Conservation (phyloP, 306 rosid genomes). For the Corylus americana region DNA sequence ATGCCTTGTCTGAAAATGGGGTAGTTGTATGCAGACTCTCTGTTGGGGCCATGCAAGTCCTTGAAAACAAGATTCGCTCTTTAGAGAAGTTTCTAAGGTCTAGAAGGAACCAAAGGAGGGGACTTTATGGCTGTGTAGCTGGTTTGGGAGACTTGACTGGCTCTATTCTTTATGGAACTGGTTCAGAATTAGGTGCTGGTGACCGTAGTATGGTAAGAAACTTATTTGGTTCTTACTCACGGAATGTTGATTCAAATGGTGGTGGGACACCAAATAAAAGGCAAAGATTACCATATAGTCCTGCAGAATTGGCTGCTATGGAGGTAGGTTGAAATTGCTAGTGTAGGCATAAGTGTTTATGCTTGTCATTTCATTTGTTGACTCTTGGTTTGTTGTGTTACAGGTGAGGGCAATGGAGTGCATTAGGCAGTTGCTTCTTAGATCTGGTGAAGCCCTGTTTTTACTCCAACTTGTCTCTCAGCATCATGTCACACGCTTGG, state of each 20-base stretch:
- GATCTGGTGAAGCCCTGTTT: conserved; percentile 90
- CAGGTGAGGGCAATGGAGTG: conserved; percentile 99
- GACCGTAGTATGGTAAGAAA: conserved; percentile 85
- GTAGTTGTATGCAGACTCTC: conserved; percentile 81
- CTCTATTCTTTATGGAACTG: conserved; percentile 81
- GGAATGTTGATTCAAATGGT: conserved; percentile 69
- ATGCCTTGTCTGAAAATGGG: conserved; percentile 59
- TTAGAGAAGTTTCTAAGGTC: conserved; percentile 84
- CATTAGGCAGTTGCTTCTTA: conserved; percentile 88
- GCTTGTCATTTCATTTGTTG: conserved; percentile 25
- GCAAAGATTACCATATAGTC: conserved; percentile 88
- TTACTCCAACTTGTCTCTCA: conserved; percentile 96
- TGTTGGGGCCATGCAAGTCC: conserved; percentile 85
- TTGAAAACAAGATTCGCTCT: conserved; percentile 79
- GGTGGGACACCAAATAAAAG: conserved; percentile 72
- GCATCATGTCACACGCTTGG: conserved; percentile 87
- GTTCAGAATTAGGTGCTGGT: conserved; percentile 73
- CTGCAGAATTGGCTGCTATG: conserved; percentile 98
- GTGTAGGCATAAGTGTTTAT: conserved; percentile 10
- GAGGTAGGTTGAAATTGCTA: conserved; percentile 62
- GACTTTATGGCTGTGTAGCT: conserved; percentile 96
- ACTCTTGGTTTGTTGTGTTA: conserved; percentile 31
- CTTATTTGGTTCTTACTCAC: conserved; percentile 79
- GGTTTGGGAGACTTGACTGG: conserved; percentile 89
- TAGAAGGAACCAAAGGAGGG: conserved; percentile 93